phyloP scores from a whole-genome alignment of 169 alveolate genomes.

The Plasmodium blacklocki region DNA sequence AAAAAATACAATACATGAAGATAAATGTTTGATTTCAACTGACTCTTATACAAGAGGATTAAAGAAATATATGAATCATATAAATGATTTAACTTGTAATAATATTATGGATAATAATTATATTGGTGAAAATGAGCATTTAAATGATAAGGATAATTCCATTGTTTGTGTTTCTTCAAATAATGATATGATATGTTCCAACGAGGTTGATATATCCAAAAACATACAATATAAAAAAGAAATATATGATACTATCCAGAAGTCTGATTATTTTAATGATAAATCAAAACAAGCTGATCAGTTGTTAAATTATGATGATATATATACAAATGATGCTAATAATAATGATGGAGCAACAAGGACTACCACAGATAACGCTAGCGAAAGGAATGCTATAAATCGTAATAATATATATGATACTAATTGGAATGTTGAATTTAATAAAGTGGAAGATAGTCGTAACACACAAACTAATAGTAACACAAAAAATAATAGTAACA shows the following conservation, averaged over 20 bases:
- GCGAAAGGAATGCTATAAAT: not conserved
- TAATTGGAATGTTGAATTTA: not conserved
- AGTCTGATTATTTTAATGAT: not conserved
- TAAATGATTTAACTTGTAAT: no score
- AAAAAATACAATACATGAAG: no score
- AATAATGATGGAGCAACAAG: slow-evolving; percentile 9
- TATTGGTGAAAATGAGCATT: no score
- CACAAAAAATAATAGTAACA: not conserved
- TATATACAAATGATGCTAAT: not conserved
- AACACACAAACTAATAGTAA: not conserved
- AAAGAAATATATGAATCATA: no score
- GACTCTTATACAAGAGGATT: no score
- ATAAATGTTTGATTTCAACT: no score
- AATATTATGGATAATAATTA: no score
- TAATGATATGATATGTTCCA: not conserved
- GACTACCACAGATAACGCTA: not conserved
- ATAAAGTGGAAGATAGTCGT: not conserved
- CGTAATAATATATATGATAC: not conserved
- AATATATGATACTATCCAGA: not conserved
- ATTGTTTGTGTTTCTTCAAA: not conserved
- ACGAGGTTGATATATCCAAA: not conserved
- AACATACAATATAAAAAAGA: not conserved
- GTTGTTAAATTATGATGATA: not conserved
- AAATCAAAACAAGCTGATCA: not conserved
- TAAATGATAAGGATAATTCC: no score